phyloP scores from a whole-genome alignment of 108 stramenopile species.

The Cyclotella cryptica region DNA sequence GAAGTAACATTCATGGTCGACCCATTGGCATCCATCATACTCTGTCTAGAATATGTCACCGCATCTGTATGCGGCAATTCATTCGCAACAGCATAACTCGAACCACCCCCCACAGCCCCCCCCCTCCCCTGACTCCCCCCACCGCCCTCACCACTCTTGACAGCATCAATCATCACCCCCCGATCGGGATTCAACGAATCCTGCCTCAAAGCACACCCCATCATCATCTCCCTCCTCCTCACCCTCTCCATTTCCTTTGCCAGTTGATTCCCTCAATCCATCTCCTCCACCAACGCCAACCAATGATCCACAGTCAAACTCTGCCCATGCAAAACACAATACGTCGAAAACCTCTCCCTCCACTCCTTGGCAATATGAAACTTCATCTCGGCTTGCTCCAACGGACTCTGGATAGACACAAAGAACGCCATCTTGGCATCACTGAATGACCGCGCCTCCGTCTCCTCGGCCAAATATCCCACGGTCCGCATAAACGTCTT shows the following conservation, averaged over 20 bases:
- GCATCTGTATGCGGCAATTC: not conserved
- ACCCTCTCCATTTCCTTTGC: conserved; percentile 80
- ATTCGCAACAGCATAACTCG: not conserved
- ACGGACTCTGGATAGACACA: conserved; percentile 58
- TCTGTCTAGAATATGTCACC: not conserved
- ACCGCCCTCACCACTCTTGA: not conserved
- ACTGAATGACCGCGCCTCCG: conserved; percentile 70
- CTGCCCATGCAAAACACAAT: conserved; percentile 69
- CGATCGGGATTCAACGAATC: conserved; percentile 71
- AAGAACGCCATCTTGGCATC: conserved; percentile 76
- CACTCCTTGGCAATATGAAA: conserved; percentile 90
- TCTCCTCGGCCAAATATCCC: conserved; percentile 53
- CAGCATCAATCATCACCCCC: conserved; percentile 81
- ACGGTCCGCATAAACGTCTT: conserved; percentile 60
- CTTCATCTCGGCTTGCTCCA: conserved; percentile 78
- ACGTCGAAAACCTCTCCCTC: conserved; percentile 77
- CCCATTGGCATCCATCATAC: not conserved
- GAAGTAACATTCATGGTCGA: not conserved
- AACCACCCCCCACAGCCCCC: no score
- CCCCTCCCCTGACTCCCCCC: no score
- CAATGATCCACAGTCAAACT: conserved; percentile 76
- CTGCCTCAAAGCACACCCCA: conserved; percentile 73
- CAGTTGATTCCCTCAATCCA: conserved; percentile 74
- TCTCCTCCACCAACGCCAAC: conserved; percentile 83
- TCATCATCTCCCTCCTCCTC: conserved; percentile 82